Conservation (phyloP, 352 stramenopile genomes). For the Phytophthora megakarya region DNA sequence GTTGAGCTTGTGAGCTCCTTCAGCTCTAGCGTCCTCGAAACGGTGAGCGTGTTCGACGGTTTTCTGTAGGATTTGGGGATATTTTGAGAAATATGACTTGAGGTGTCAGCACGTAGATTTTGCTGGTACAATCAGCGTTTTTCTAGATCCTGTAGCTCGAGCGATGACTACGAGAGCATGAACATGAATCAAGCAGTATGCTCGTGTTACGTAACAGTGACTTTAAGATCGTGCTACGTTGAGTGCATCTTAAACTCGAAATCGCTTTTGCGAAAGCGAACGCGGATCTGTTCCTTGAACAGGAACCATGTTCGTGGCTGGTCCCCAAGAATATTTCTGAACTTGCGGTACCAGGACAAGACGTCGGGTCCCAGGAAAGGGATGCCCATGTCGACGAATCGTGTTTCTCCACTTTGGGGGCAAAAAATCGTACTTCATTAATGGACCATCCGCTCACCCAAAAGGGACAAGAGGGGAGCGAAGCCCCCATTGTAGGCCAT, state of each 20-base stretch:
- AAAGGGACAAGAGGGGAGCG: too few relatives aligned
- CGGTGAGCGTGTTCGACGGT: conserved; percentile 11
- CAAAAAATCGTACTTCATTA: too few relatives aligned
- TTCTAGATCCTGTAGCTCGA: background rate
- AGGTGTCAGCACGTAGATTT: conserved; percentile 1
- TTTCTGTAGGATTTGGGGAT: conserved; percentile 5
- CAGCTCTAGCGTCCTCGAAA: too few relatives aligned
- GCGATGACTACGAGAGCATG: background rate
- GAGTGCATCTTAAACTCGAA: conserved; percentile 3
- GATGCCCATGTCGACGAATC: too few relatives aligned
- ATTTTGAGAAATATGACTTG: conserved; percentile 9
- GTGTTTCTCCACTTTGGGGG: too few relatives aligned
- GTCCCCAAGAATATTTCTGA: too few relatives aligned
- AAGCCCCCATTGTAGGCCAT: too few relatives aligned
- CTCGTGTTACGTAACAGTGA: conserved; percentile 1
- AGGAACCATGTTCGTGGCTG: too few relatives aligned
- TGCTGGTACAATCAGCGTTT: conserved; percentile 9
- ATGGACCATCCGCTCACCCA: too few relatives aligned
- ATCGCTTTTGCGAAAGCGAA: background rate
- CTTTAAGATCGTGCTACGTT: background rate
- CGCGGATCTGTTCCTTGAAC: conserved; percentile 7
- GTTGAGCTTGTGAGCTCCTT: background rate
- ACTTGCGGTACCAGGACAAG: too few relatives aligned
- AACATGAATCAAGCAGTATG: conserved; percentile 6
- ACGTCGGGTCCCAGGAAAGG: too few relatives aligned